These are phyloP conservation scores for Acanthamoeba lenticulata DNA, from an alignment of 208 protist species.

Conservation along the genomic window DNA sequence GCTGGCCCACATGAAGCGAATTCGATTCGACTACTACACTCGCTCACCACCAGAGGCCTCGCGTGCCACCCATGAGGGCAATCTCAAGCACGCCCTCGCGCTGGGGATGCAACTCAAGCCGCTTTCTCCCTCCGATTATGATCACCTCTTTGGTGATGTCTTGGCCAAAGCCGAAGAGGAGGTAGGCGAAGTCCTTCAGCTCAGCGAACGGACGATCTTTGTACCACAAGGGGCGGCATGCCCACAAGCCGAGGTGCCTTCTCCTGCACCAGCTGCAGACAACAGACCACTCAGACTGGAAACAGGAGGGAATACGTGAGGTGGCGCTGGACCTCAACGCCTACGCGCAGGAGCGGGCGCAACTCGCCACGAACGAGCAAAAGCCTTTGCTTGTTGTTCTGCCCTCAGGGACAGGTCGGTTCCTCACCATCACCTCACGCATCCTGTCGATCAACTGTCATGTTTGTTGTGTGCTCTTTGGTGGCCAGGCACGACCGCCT, in stretches of 20 bases:
- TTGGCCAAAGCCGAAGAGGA: too few species aligned
- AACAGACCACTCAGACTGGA: too few species aligned
- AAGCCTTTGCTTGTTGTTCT: not conserved
- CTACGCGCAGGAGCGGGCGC: not conserved
- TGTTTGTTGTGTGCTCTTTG: not conserved
- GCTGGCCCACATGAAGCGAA: not conserved
- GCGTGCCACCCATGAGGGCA: not conserved
- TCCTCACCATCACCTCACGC: not conserved
- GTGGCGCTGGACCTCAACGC: constrained; percentile 6
- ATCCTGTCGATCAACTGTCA: not conserved
- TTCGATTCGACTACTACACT: not conserved
- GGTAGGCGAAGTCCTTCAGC: not conserved
- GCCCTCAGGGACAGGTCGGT: not conserved
- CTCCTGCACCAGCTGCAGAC: too few species aligned
- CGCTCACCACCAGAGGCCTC: not conserved
- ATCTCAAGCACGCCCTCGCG: not conserved
- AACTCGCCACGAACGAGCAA: not conserved
- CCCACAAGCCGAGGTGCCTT: not conserved
- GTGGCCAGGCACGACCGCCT: not conserved
- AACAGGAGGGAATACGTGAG: not conserved
- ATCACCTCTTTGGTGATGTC: not conserved
- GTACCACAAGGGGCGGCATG: not conserved
- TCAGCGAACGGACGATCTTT: not conserved
- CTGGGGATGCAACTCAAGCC: not conserved
- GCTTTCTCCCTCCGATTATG: not conserved